phyloP scores from a whole-genome alignment of 371 early-diverging fungal species.

The Mucor indicus region DNA sequence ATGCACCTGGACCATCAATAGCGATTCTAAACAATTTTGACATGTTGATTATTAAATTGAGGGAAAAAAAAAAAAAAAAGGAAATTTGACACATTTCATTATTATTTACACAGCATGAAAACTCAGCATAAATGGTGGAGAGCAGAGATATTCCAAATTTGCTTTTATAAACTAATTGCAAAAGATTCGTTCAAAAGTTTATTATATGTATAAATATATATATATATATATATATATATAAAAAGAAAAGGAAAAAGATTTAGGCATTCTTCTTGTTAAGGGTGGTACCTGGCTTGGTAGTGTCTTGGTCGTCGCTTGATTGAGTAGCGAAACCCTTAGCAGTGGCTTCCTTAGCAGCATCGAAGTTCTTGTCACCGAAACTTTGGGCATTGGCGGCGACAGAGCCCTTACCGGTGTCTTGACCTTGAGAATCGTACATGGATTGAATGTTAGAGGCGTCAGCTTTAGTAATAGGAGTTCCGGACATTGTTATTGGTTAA shows the following conservation, averaged over 20 bases:
- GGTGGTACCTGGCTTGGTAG: constrained; percentile 6
- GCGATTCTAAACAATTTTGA: constrained; percentile 71
- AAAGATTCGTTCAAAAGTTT: not conserved
- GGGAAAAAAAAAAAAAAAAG: not conserved
- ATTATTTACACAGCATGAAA: not conserved
- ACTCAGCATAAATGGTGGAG: too few relatives aligned
- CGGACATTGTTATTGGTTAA: not conserved
- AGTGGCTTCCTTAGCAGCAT: constrained; percentile 1
- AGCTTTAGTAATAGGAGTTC: not conserved
- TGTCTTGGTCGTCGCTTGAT: not conserved
- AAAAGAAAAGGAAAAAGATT: not conserved
- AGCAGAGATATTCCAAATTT: too few relatives aligned
- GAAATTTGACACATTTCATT: not conserved
- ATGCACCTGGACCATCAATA: constrained; percentile 93
- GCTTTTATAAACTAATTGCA: not conserved
- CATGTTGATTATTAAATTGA: constrained; percentile 15
- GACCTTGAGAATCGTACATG: not conserved
- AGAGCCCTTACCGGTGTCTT: not conserved
- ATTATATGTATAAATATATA: not conserved
- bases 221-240: too few relatives aligned
- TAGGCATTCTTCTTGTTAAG: not conserved
- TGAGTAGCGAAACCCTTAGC: constrained; percentile 2
- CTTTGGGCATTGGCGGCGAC: not conserved
- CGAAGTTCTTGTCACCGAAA: not conserved
- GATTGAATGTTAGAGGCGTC: constrained; percentile 2